These are phyloP conservation scores for Pleomassaria siparia DNA, from an alignment of 2,329 filamentous ascomycete genomes.

Conservation along the genomic window DNA sequence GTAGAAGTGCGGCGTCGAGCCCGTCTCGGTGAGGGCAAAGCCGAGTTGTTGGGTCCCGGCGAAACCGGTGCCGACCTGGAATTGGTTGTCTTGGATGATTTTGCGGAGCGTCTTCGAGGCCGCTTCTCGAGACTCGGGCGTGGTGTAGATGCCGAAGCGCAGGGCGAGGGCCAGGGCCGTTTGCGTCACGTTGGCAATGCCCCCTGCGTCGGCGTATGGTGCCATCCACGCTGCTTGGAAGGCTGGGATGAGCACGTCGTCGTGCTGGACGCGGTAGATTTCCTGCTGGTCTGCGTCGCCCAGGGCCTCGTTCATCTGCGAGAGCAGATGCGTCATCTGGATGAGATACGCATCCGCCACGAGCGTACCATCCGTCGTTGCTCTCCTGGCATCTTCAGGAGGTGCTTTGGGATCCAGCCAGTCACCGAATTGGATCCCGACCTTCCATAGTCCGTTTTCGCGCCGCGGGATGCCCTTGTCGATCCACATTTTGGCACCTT, in stretches of 20 bases:
- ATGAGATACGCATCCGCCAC: conserved; percentile 46
- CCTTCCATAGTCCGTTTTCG: conserved; percentile 39
- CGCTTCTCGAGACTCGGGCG: not conserved
- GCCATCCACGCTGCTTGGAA: conserved; percentile 29
- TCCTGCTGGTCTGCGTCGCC: conserved; percentile 17
- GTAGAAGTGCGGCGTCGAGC: conserved; percentile 39
- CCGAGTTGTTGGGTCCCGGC: conserved; percentile 22
- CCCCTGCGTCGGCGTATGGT: conserved; percentile 7
- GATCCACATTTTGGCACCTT: conserved; percentile 41
- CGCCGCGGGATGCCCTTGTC: conserved; percentile 38
- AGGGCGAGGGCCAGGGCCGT: conserved; percentile 23
- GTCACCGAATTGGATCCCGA: conserved; percentile 42
- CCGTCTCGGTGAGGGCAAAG: conserved; percentile 15
- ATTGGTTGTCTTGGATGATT: conserved; percentile 15
- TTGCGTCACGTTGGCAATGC: conserved; percentile 21
- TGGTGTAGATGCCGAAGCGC: conserved; percentile 13
- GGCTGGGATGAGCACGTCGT: conserved; percentile 14
- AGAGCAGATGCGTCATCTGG: conserved; percentile 34
- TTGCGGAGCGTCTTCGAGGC: conserved; percentile 14
- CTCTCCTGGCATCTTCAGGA: conserved; percentile 34
- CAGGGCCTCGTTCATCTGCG: conserved; percentile 29
- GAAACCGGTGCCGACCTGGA: conserved; percentile 22
- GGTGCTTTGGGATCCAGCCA: conserved; percentile 47
- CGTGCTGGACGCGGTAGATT: conserved; percentile 21
- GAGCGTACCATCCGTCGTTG: conserved; percentile 35